Conservation (phyloP, 202 grass and related monocot species). For the Brachypodium distachyon region DNA sequence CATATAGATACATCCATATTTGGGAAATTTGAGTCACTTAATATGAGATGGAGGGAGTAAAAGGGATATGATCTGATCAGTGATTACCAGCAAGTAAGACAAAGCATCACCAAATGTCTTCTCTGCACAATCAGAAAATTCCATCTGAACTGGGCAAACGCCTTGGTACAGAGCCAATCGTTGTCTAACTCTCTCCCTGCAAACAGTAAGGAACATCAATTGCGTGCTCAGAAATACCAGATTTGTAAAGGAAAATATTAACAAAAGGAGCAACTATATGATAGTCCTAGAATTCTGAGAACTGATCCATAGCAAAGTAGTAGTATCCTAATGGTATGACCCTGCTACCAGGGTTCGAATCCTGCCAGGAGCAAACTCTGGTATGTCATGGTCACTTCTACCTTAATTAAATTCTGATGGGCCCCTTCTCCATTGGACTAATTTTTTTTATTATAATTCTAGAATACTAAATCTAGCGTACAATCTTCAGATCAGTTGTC, state of each 20-base stretch:
- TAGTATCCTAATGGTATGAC: no score
- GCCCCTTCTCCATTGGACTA: no score
- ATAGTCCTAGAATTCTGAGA: constrained; percentile 17
- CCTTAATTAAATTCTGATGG: no score
- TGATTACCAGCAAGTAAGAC: constrained; percentile 77
- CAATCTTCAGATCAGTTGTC: constrained; percentile 8
- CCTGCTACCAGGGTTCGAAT: no score
- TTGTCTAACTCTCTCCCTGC: constrained; percentile 91
- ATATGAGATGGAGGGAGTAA: no score
- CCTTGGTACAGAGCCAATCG: constrained; percentile 94
- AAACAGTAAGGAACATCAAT: constrained; percentile 24
- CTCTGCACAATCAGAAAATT: constrained; percentile 87
- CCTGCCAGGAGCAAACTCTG: no score
- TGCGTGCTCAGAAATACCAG: background rate
- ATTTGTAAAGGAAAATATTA: constrained; percentile 8
- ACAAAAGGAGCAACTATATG: background rate
- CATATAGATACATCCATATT: no score
- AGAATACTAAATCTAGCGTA: background rate
- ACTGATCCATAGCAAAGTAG: no score
- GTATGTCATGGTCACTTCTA: no score
- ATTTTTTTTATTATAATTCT: no score
- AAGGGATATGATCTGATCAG: background rate
- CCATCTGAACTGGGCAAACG: constrained; percentile 69
- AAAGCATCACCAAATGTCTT: constrained; percentile 74
- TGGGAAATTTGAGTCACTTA: no score